Evolutionary conservation across 352 stramenopile genomes (phyloP).

Genomic region (Pythium brassicae): DNA sequence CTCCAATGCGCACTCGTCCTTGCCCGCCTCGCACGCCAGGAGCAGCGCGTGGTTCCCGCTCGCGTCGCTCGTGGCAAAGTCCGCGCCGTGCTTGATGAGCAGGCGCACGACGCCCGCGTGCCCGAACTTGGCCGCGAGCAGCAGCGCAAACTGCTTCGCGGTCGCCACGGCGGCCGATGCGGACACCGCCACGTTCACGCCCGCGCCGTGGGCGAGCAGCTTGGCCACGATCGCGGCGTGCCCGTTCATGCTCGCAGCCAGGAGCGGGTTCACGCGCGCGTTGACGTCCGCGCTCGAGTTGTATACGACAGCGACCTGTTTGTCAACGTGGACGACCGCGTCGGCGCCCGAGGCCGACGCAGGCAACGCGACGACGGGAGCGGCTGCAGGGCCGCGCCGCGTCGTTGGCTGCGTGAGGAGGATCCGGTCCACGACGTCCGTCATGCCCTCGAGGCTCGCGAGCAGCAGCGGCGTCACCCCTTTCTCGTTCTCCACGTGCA

Average conservation of each 20-base stretch:
- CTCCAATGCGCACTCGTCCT: slow-evolving; percentile 47
- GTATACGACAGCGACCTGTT: slow-evolving; percentile 69
- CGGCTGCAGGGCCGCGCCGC: no score
- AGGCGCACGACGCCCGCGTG: slow-evolving; percentile 79
- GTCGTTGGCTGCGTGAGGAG: no score
- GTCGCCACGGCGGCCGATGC: slow-evolving; percentile 8
- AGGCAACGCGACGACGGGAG: no score
- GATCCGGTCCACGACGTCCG: slow-evolving; percentile 34
- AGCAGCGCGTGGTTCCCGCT: slow-evolving; percentile 52
- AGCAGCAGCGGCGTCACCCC: slow-evolving; percentile 66
- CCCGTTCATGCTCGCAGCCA: slow-evolving; percentile 73
- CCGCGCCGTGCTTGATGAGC: slow-evolving; percentile 55
- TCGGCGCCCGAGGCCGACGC: background rate
- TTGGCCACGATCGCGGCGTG: slow-evolving; percentile 47
- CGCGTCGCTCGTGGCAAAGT: slow-evolving; percentile 29
- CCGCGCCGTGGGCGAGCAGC: slow-evolving; percentile 34
- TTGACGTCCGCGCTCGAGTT: slow-evolving; percentile 63
- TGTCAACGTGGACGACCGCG: slow-evolving; percentile 21
- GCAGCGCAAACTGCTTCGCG: slow-evolving; percentile 53
- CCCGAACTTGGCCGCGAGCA: slow-evolving; percentile 91
- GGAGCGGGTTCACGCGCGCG: slow-evolving; percentile 43
- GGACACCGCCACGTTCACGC: slow-evolving; percentile 16
- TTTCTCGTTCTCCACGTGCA: slow-evolving; percentile 57
- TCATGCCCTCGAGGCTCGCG: slow-evolving; percentile 63
- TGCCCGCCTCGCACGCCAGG: slow-evolving; percentile 40